Evolutionary conservation across 1,139 yeast species (phyloP), one percentile per base, ranked within the genome.

Genomic region (Taiozyma onychis): DNA sequence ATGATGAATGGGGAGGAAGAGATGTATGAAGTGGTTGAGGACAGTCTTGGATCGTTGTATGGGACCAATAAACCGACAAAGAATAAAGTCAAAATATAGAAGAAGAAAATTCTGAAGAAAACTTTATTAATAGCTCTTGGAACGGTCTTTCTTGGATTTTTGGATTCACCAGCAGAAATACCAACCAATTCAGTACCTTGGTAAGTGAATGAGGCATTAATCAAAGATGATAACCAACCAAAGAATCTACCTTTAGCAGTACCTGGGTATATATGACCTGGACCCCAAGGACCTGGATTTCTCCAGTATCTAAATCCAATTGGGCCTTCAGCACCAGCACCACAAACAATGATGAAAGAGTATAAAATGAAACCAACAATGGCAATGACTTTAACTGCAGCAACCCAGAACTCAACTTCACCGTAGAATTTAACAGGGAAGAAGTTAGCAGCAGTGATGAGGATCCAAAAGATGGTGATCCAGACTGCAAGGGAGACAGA

Each of bases 241-340:
- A 83, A 72, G 61, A 84, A 83, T 58, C 82, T 69, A 32, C 95
- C 96, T n/a, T 87, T 82, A 34, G 76, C 65, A 13, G 87, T 79
- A 22, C 70, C 65, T 10, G 67, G 69, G 46, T 79, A 76, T 66
- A 54, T 81, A 71, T 57, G 66, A 73, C 77, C 86, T 46, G 71
- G 72, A 55, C 88, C 90, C 83, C 78, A 88, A 2, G 97, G 84
- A 48, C 97, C 97, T 4, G 97, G 97, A 63, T 90, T 72, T 68
- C 91, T 81, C 97, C 97, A 91, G 72, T 90, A 89, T 66, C 90
- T 76, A 74, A 85, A 86, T 8, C 93, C 95, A 45, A 87, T 78
- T 14, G 91, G 86, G 22, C 93, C 91, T 8, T 80, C 73, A 45
- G 70, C 62, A 50, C 87, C 85, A 11, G 86, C 90, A 58, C 95